Base-by-base conservation (phyloP, 257 asterid genomes). In the Lavandula angustifolia region DNA sequence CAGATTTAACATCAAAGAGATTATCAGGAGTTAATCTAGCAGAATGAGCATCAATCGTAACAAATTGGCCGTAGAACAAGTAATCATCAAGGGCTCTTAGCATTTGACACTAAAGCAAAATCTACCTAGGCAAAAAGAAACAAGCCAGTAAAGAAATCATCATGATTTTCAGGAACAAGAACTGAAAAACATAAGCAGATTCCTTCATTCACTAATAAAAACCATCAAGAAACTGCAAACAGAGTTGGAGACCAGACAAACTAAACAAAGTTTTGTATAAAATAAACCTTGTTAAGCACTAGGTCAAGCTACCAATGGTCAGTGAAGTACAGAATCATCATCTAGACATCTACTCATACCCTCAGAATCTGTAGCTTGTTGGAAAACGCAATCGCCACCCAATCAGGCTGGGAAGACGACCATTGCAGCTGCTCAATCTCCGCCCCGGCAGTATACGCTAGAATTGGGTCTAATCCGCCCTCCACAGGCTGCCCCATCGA, bases 341-440 rank as follows among this genome's bases (percentile, higher is more conserved):
- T 4, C 16, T 44, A n/a, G 1, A 12, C 75, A 64, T 65, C 82
- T 65, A 68, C 70, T 92, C 89, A 92, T 62, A 89, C 98, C 90
- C 97, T 89, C 65, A 92, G 88, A 80, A 92, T 92, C 83, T 92
- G 97, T 70, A 92, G 95, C 89, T 92, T 92, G 78, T 89, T 87
- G 42, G 98, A 71, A 78, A 89, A 92, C 40, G 98, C 98, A 78
- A 92, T 85, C 10, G 97, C 97, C 6, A 89, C 96, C 98, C 97
- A 92, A 68, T 92, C 96, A 53, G 98, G 98, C 78, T 89, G 97
- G 4, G 96, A 89, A 1, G 97, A 87, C 5, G 96, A 89, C 98
- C 98, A 92, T 75, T 92, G 97, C 72, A 92, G 84, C 89, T 92
- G 98, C 82, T 92, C 98, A 56, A 92, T 85, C 79, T 92, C 96